Percentiles rank a stretch among this genome's conserved stretches.
Evolutionary conservation across 306 rosid species (phyloP).

Genomic region (Rosa persica): DNA sequence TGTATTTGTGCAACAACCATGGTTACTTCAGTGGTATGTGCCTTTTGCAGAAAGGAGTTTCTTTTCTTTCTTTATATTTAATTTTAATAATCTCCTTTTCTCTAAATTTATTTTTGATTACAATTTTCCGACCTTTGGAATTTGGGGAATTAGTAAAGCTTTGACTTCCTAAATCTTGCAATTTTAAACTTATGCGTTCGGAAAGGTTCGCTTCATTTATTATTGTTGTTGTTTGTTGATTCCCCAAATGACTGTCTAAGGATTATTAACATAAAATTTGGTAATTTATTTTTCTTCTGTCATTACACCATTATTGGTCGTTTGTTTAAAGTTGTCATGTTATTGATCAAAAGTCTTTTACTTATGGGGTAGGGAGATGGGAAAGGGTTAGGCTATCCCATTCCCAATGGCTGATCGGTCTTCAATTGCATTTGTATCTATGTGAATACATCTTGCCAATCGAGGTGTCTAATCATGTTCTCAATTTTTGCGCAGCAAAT

Average conservation of each 20-base stretch:
- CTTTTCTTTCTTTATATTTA: not conserved
- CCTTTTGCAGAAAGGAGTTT: not conserved
- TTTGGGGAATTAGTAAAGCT: not conserved
- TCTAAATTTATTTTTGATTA: not conserved
- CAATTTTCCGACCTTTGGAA: not conserved
- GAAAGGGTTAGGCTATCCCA: not conserved
- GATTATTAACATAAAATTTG: not conserved
- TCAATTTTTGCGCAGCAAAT: constrained; percentile 37
- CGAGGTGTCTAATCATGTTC: constrained; percentile 19
- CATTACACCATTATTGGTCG: not conserved
- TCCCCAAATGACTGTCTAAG: not conserved
- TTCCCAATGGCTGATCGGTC: not conserved
- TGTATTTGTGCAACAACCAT: constrained; percentile 63
- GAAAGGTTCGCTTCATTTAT: not conserved
- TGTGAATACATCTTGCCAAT: constrained; percentile 10
- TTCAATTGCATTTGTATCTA: not conserved
- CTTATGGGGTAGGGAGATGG: not conserved
- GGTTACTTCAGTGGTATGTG: constrained; percentile 57
- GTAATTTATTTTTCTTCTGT: not conserved
- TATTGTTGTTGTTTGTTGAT: not conserved
- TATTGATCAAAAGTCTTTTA: not conserved
- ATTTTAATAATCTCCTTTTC: not conserved
- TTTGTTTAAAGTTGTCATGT: not conserved
- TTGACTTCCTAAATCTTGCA: not conserved
- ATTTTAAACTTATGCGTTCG: not conserved